Conservation (phyloP, 2,329 filamentous ascomycete species). For the Paramyrothecium sp. region DNA sequence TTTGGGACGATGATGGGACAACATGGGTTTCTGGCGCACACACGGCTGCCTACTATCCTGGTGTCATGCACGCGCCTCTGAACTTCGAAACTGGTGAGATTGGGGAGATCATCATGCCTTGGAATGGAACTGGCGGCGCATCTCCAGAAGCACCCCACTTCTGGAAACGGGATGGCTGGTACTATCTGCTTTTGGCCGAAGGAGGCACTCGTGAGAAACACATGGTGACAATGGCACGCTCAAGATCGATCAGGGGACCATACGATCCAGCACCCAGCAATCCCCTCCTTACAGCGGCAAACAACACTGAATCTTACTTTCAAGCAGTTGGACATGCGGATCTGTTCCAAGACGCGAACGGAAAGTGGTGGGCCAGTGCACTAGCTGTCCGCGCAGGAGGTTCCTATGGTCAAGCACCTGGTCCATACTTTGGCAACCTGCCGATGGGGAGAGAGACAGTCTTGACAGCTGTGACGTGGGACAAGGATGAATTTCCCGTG, state of each 20-base stretch:
- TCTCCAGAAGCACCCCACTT: constrained; percentile 44
- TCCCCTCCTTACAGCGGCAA: constrained; percentile 41
- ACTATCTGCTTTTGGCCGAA: constrained; percentile 48
- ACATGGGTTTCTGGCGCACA: constrained; percentile 35
- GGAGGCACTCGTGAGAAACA: constrained; percentile 43
- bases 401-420: constrained; percentile 8
- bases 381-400: constrained; percentile 17
- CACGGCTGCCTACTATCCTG: constrained; percentile 13
- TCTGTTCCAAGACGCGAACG: constrained; percentile 36
- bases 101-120: constrained; percentile 29
- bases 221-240: constrained; percentile 41
- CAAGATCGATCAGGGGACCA: constrained; percentile 36
- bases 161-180: constrained; percentile 41
- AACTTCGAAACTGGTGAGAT: constrained; percentile 32
- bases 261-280: constrained; percentile 40
- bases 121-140: constrained; percentile 40
- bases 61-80: constrained; percentile 23
- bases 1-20: constrained; percentile 18
- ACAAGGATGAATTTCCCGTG: constrained; percentile 45
- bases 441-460: constrained; percentile 56
- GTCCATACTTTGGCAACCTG: constrained; percentile 27
- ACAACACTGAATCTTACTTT: constrained; percentile 33
- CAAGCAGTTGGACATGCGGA: constrained; percentile 44
- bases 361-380: constrained; percentile 12
- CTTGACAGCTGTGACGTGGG: constrained; percentile 47